These are phyloP conservation scores for Botrytis fabae DNA, from an alignment of 2,329 filamentous ascomycete species.

Conservation along the genomic window DNA sequence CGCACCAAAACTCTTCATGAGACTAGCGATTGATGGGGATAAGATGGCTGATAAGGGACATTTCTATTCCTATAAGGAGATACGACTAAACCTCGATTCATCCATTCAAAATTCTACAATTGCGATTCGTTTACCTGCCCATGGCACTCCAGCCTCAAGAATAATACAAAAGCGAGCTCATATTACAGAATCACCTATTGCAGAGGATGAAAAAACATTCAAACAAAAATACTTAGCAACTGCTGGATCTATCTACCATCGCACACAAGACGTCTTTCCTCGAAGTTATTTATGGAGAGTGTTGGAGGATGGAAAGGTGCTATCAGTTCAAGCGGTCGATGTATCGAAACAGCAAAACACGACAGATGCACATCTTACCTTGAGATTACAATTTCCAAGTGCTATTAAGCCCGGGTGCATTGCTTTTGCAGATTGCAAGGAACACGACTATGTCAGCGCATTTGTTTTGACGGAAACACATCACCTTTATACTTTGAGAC, in stretches of 20 bases:
- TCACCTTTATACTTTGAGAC: conserved; percentile 78
- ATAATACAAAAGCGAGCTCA: conserved; percentile 46
- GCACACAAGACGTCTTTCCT: conserved; percentile 72
- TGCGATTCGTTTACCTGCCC: conserved; percentile 65
- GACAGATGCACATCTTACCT: conserved; percentile 69
- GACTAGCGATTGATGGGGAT: conserved; percentile 55
- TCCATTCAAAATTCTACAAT: conserved; percentile 67
- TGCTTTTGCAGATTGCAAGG: conserved; percentile 75
- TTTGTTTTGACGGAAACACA: conserved; percentile 79
- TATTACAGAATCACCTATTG: conserved; percentile 43
- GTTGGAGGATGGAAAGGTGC: conserved; percentile 72
- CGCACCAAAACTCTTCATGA: conserved; percentile 26
- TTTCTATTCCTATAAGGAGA: conserved; percentile 79
- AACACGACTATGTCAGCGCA: conserved; percentile 74
- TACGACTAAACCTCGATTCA: conserved; percentile 78
- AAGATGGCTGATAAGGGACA: conserved; percentile 65
- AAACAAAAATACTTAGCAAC: conserved; percentile 71
- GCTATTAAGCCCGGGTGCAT: conserved; percentile 76
- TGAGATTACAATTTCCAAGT: conserved; percentile 76
- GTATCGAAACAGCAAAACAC: conserved; percentile 67
- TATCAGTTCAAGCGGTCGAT: conserved; percentile 84
- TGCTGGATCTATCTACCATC: conserved; percentile 81
- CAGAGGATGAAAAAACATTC: conserved; percentile 73
- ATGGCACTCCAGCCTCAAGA: conserved; percentile 42
- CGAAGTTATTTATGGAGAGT: conserved; percentile 90